Evolutionary conservation across 2,329 filamentous ascomycete species (phyloP), one percentile per base, ranked within the genome.

Genomic region (Passalora sequoiae): DNA sequence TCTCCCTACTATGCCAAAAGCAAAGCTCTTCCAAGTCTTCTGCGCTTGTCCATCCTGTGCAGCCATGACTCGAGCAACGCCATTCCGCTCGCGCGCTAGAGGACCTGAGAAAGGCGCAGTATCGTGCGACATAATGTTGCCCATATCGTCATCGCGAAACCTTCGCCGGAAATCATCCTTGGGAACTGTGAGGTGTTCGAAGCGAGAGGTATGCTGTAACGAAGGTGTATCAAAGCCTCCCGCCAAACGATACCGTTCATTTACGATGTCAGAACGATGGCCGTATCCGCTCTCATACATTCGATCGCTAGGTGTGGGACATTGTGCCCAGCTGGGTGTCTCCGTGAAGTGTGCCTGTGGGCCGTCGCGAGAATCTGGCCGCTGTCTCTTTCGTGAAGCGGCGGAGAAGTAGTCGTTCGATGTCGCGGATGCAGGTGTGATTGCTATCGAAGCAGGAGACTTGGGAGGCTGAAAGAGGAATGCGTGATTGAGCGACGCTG

Each of bases 1-100:
- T 58, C 83, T 91, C 13, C 86, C 85, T 6, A 86, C 73, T 0
- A 84, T 73, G 29, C 69, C 76, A 22, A 86, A 69, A 4, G 84
- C 76, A 37, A 77, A 66, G 13, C 70, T 69, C 21, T 76, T 74
- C 81, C 80, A 84, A 37, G 43, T 51, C 40, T 50, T 53, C 35
- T 48, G 44, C 40, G 47, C 32, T 31, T 48, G 38, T 15, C 49
- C 50, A 38, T 50, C 49, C 6, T 43, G 27, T 10, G 43, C 25
- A 5, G 47, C 36, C 13, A 35, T 43, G 39, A 51, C 40, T 8
- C 60, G 51, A 36, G 52, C 53, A 10, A 58, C 54, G 20, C 63
- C 64, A 47, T 66, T 67, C 25, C 64, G 52, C 44, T 66, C 64
- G 21, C 62, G 49, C 12, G 61, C 59, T 24, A 66, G 45, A 29